A percentile compares a stretch with the other conserved stretches of the same genome.
phyloP scores from a whole-genome alignment of 345 rosid species.

The Mangifera indica region DNA sequence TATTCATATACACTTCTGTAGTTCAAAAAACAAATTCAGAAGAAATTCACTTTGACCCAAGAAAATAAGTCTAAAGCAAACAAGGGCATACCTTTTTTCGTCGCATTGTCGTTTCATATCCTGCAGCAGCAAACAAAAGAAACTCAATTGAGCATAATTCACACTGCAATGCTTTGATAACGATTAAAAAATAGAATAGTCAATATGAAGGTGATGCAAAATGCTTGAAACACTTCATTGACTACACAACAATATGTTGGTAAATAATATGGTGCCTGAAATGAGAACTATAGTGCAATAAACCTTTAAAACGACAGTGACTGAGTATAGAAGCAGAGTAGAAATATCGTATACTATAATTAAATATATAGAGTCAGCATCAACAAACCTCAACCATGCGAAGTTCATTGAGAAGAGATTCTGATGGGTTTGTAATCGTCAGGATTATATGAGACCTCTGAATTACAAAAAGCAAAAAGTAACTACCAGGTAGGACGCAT shows the following conservation, averaged over 20 bases:
- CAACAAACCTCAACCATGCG: constrained; percentile 89
- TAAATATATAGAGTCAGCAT: background rate
- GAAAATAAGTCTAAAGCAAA: constrained; percentile 7
- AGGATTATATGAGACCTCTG: constrained; percentile 79
- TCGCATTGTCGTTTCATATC: constrained; percentile 99
- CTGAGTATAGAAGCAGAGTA: background rate
- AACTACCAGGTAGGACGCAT: constrained; percentile 4
- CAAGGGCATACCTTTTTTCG: constrained; percentile 71
- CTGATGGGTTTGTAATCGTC: constrained; percentile 89
- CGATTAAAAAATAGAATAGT: background rate
- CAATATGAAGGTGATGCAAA: background rate
- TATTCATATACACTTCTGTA: constrained; percentile 72
- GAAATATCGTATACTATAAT: constrained; percentile 12
- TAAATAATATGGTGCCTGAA: background rate
- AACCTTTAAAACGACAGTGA: background rate
- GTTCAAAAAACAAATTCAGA: constrained; percentile 29
- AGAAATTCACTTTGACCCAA: constrained; percentile 20
- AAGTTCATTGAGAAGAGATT: constrained; percentile 89
- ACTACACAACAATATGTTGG: constrained; percentile 5
- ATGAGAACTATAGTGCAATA: background rate
- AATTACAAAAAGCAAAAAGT: constrained; percentile 22
- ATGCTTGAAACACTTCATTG: background rate
- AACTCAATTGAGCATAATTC: constrained; percentile 21
- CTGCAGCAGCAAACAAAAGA: constrained; percentile 44
- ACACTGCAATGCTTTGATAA: background rate